Base-by-base conservation (phyloP, 257 asterid species). In the Jasminum sambac region DNA sequence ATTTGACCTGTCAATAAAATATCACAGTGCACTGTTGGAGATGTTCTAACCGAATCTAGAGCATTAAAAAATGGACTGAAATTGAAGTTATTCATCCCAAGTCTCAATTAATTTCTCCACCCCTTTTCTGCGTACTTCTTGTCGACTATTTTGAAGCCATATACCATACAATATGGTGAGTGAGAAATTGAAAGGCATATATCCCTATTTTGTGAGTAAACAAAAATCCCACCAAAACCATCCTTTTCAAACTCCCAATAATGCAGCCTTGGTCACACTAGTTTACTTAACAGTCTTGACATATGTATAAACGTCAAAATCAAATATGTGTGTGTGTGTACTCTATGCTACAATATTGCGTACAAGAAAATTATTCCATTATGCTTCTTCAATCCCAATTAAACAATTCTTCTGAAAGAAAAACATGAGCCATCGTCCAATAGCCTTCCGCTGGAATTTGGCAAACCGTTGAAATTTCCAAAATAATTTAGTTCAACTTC, bases 381-480 rank as follows among this genome's bases (percentile, higher is more conserved):
- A 25, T 5, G 23, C 23, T n/a, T 44, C 55, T 44, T 46, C 23
- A 48, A 48, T 48, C 11, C 59, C 9, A 7, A 48, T 48, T 7
- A 8, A 48, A 48, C 59, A 48, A n/a, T 48, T 48, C 36, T 30
- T 1, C 36, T 25, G 26, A 14, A 9, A 71, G 24, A 19, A 21
- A 14, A 63, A 38, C n/a, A 46, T 14, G 52, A 64, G 76, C 72
- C 72, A 79, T 77, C 86, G 61, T 48, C 46, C 19, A 23, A 77
- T 71, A 72, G 78, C 59, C 68, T 37, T 39, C 36, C 25, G 39
- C 46, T 46, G 9, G 2, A 63, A 70, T 77, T 62, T 38, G 16
- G 26, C 38, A 40, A 76, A 68, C 8, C 75, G 87, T 82, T 82
- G 87, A 82, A 82, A 74, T 79, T 74, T 73, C 36, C 36, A 30